These are phyloP conservation scores for Trifolium pratense DNA, from an alignment of 306 rosid species.

Conservation along the genomic window DNA sequence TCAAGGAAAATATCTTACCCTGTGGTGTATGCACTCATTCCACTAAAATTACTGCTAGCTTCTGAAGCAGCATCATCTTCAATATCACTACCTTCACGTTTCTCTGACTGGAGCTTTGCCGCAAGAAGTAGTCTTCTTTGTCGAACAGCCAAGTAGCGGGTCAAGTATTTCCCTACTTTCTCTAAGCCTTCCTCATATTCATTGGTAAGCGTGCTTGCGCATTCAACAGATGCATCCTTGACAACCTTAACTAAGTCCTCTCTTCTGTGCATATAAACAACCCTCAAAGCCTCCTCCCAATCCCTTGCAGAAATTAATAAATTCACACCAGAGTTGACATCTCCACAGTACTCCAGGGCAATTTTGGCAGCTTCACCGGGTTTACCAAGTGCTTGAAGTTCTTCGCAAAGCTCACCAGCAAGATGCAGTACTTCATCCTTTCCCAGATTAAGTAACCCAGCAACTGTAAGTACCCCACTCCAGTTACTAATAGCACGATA, in stretches of 20 bases:
- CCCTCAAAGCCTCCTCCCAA: conserved; percentile 83
- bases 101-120: conserved; percentile 82
- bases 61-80: conserved; percentile 93
- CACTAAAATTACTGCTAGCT: conserved; percentile 95
- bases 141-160: conserved; percentile 92
- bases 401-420: conserved; percentile 92
- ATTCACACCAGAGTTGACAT: conserved; percentile 47
- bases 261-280: conserved; percentile 72
- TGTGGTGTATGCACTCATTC: conserved; percentile 97
- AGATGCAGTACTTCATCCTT: conserved; percentile 67
- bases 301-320: conserved; percentile 46
- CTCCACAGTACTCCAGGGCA: conserved; percentile 85
- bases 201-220: conserved; percentile 66
- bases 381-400: conserved; percentile 96
- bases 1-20: conserved; percentile 59
- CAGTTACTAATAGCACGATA: conserved; percentile 81
- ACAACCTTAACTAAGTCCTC: conserved; percentile 70
- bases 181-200: conserved; percentile 90
- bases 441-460: conserved; percentile 78
- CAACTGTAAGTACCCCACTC: conserved; percentile 84
- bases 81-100: conserved; percentile 63
- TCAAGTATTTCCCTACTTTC: conserved; percentile 93
- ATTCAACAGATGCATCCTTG: conserved; percentile 77
- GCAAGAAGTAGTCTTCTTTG: conserved; percentile 94
- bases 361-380: conserved; percentile 95